Base-by-base conservation (phyloP, 176 grass and related monocot genomes). In the Triticum dicoccoides region DNA sequence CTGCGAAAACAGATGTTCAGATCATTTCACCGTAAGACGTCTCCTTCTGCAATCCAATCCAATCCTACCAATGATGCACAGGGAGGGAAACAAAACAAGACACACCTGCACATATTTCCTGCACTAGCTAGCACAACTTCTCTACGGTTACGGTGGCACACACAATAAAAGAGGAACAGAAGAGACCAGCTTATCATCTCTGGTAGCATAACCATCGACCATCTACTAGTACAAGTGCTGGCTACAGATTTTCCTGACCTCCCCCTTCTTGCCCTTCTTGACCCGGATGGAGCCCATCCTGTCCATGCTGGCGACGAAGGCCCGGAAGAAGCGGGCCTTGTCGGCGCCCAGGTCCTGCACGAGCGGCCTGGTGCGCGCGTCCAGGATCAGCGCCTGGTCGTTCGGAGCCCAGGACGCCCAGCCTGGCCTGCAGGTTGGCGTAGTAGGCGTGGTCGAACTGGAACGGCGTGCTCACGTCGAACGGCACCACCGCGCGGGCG, bases 221-320 rank as follows among this genome's bases (percentile, higher is more conserved):
- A 20, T 69, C 15, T 66, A 65, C 9, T 49, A 38, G 4, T 72
- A 73, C n/a, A 92, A 73, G 77, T 96, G 89, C 63, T 83, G 90
- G 84, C 87, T 94, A 17, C 97, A 99, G 45, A 90, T 39, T 83
- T 81, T 96, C 73, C 97, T 96, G 52, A 94, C 79, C 92, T 99
- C 92, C 1, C 94, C 94, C 66, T 85, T 99, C 76, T 38, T 92
- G 0, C 94, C 97, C 74, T 99, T 99, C 88, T 99, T 99, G 66
- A 94, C 83, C 84, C 94, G 77, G 24, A 96, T 87, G 54, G 87
- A 66, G 0, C 97, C 97, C 94, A 99, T 94, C 68, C 91, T 80
- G 69, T 96, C 92, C 90, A 99, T 94, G 71, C 92, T 85, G 0
- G 63, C 72, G 0, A 84, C 82, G 77, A 96, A 99, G 0, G 90